Evolutionary conservation across 2,329 filamentous ascomycete species (phyloP).

Genomic region (Colletotrichum camelliae): DNA sequence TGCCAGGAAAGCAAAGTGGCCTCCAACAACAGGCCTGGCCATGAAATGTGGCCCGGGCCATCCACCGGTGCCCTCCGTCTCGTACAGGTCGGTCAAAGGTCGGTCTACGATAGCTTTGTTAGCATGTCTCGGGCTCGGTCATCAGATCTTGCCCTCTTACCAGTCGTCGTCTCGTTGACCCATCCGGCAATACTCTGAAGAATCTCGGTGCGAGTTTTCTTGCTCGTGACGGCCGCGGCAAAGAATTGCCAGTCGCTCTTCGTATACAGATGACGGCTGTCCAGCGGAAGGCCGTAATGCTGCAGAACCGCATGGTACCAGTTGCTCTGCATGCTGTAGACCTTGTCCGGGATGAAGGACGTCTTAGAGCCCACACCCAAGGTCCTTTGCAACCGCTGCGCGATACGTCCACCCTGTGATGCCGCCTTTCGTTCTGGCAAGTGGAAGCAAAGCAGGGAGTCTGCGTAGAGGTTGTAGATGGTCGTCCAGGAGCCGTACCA

Average conservation of each 20-base stretch:
- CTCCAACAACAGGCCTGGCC: constrained; percentile 82
- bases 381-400: constrained; percentile 23
- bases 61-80: constrained; percentile 77
- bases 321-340: constrained; percentile 80
- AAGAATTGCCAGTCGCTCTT: constrained; percentile 95
- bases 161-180: constrained; percentile 82
- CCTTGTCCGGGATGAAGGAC: constrained; percentile 72
- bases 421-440: constrained; percentile 34
- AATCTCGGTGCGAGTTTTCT: constrained; percentile 72
- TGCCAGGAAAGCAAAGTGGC: constrained; percentile 86
- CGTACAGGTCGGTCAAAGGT: constrained; percentile 82
- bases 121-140: neutral
- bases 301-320: constrained; percentile 85
- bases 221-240: constrained; percentile 78
- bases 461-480: constrained; percentile 79
- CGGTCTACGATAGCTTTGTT: constrained; percentile 51
- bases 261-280: constrained; percentile 82
- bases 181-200: constrained; percentile 76
- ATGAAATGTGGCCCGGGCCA: constrained; percentile 80
- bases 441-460: constrained; percentile 81
- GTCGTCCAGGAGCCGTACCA: constrained; percentile 87
- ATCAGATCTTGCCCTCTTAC: constrained; percentile 36
- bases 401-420: neutral
- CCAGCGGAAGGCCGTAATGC: constrained; percentile 81
- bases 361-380: constrained; percentile 29